Base-by-base conservation (phyloP, 371 early-diverging fungal species). In the Mortierella sp. region DNA sequence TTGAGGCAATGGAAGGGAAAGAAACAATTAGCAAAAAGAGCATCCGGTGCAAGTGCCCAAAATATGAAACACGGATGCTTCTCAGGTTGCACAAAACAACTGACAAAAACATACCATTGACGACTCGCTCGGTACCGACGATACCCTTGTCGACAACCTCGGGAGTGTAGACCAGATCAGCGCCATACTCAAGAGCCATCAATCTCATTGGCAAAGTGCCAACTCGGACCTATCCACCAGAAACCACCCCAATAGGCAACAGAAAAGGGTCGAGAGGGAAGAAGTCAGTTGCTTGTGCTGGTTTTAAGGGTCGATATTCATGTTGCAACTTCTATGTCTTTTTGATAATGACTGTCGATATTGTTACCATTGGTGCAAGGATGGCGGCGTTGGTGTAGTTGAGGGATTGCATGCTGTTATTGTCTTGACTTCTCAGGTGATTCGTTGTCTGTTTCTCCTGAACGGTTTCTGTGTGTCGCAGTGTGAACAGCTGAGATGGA, bases 91-190 rank as follows among this genome's bases (percentile, higher is more conserved):
- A 19, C 8, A 19, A 16, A 1, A 34, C 11, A 7, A 55, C 4
- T 24, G 19, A 55, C 24, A 26, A 61, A 19, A 40, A 74, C 66
- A 84, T 88, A 93, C 94, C 87, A 77, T 97, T 94, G 39, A 91
- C 90, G 45, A 90, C 79, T 58, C 99, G 90, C 44, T 88, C 87
- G n/a, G 94, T 91, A n/a, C 92, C 94, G 43, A 95, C 92, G 37
- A 99, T 93, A 64, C 94, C 88, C 74, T 93, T 94, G 88, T 97
- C 99, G 19, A 99, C 91, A 14, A 95, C 91, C 84, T 99, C 99
- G 39, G 97, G 96, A 6, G 93, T 89, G 91, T 96, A 99, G 22
- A 98, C 98, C 41, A 97, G 80, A 86, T 97, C 97, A 45, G 99
- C 99, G 2, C 98, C 97, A 75, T 96, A 95, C 55, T 94, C 89